Base-by-base conservation (phyloP, 176 grass and related monocot species). In the Oryza longistaminata region DNA sequence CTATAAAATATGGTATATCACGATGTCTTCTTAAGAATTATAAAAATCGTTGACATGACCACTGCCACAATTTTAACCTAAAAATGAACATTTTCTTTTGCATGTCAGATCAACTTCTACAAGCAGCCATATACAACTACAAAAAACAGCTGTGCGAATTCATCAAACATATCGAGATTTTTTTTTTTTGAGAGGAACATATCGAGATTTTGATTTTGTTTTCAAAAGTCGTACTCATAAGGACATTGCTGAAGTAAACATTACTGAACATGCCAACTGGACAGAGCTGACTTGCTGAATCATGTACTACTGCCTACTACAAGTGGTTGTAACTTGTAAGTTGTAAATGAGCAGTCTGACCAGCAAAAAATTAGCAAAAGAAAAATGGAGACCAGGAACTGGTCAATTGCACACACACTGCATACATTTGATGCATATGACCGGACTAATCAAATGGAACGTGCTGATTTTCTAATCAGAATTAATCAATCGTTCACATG, bases 401-500 rank as follows among this genome's bases (percentile, higher is more conserved):
- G 60, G 60, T 8, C 58, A 70, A 74, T 31, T 46, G 62, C 16
- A 66, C 66, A 66, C 66, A 78, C 4, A 5, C 37, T 33, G 48
- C 67, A 25, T 80, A 62, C 34, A 35, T 35, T 35, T 35, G 34
- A 35, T 35, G 4, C 5, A 35, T 43, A 43, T 62, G 6, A 6
- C 9, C n/a, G 24, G 19, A 77, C 35, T 74, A 27, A 73, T 86
- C 58, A 82, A 82, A 82, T 34, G 21, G 66, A 86, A 44, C 35
- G 21, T 27, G 14, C 8, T 39, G 3, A 39, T 74, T 50, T 31
- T 42, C 1, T 43, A 46, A 45, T 14, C 17, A 15, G 42, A 85
- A n/a, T 21, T 58, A 58, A 5, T 16, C 7, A 81, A 50, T 34
- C 55, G 82, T 82, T 58, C 79, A 60, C 74, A 73, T 40, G 14